Base-by-base conservation (phyloP, 2,329 filamentous ascomycete species). In the Atkinsonella texensis region DNA sequence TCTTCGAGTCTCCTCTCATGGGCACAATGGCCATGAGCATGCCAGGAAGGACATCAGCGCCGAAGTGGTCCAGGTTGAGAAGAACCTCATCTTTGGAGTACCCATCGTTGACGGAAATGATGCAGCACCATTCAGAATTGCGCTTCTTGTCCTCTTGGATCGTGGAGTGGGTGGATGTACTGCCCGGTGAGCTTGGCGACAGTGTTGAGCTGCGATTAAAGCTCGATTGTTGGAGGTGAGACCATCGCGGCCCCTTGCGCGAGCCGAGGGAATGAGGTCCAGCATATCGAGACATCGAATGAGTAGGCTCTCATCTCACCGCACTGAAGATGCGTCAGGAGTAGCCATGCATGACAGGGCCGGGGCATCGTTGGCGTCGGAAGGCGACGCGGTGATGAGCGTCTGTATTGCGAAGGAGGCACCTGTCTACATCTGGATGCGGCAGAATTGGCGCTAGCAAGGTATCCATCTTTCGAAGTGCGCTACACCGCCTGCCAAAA, bases 51-150 rank as follows among this genome's bases (percentile, higher is more conserved):
- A 88, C 74, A 45, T 79, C 75, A 44, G 75, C 72, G 50, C 80
- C 78, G 53, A 91, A 80, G 15, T 83, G 75, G 52, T 87, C 82
- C 53, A 84, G 74, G 63, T 91, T 93, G 61, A 94, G 76, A 20
- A 93, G 74, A 44, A 93, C 83, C 59, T 91, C 87, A 60, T 94
- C 87, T 52, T 77, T 79, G 9, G 84, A 83, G 60, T 89, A 85
- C 42, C 78, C 81, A 57, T 94, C 87, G 64, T 90, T 86, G 58
- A 82, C 74, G 9, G 74, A 74, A 51, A 81, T 72, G 43, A 69
- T 75, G 58, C 76, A 81, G 56, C 69, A 68, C 32, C 74, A 70
- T 58, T 79, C 74, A 17, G 66, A 50, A 46, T 63, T 65, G 40
- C 62, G 56, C 32, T 60, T 57, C 54, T 61, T 64, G 48, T 65